Base-by-base conservation (phyloP, 2,329 filamentous ascomycete species). In the Ascochyta clinopodiicola region DNA sequence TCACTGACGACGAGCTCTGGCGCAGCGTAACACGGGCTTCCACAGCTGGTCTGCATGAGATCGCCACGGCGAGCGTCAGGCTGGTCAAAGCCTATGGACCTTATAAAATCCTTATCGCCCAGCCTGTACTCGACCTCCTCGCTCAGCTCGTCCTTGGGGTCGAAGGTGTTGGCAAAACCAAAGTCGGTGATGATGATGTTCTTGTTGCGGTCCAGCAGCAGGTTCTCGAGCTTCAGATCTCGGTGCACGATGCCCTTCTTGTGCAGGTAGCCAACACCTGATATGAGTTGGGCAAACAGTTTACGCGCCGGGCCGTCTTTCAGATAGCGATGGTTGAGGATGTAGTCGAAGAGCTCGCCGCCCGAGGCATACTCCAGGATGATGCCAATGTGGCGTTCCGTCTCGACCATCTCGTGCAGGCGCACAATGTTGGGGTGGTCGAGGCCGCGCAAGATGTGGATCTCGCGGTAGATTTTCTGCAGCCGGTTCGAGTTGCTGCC, bases 131-230 rank as follows among this genome's bases (percentile, higher is more conserved):
- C 95, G 63, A 97, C 90, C 56, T 97, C 93, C 57, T 96, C 92
- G 4, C 86, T 86, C 35, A 99, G 83, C 74, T 97, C 92, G 71
- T 99, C 95, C 32, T 82, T 79, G 0, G 95, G 86, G 71, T 97
- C 90, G 72, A 99, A 99, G 0, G 93, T 98, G 77, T 99, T 99
- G 65, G 95, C 95, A 74, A 99, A 99, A 17, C 95, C 95, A 77
- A 99, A 99, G 78, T 99, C 95, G 15, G 95, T 99, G 72, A 99
- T 99, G 78, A 99, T 99, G 71, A 99, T 98, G 80, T 99, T 99
- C 61, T 92, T 89, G 73, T 99, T 97, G 60, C 94, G 89, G 77
- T 99, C 95, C 46, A 99, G 84, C 34, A 99, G 84, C 68, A 99
- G 77, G 72, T 99, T 99, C 78, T 99, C 95, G 42, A 99, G 83